Percentiles rank a stretch among this genome's conserved stretches.
Conservation (phyloP, 1,139 yeast genomes). For the Groenewaldozyma auringiensis region DNA sequence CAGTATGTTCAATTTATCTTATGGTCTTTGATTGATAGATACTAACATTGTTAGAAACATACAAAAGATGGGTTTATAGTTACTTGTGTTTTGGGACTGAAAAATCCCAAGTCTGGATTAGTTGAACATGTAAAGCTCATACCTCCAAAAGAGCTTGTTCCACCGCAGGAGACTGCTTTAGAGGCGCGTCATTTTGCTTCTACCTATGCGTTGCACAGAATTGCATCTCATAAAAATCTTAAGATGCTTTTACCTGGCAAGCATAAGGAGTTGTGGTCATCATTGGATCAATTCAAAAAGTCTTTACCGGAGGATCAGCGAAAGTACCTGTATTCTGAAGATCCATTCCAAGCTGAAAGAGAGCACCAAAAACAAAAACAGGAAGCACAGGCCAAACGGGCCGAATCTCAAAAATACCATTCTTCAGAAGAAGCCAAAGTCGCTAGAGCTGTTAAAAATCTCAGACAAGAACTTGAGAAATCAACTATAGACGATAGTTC, state of each 20-base stretch:
- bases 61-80: constrained; percentile 53
- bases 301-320: constrained; percentile 12
- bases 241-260: constrained; percentile 82
- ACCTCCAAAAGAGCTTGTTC: constrained; percentile 48
- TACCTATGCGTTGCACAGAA: constrained; percentile 73
- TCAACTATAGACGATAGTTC: too few species aligned
- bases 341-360: constrained; percentile 61
- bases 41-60: constrained; percentile 21
- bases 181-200: constrained; percentile 92
- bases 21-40: neutral
- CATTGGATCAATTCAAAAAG: constrained; percentile 47
- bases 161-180: constrained; percentile 69
- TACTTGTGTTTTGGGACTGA: constrained; percentile 55
- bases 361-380: constrained; percentile 35
- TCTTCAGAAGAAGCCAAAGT: neutral
- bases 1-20: constrained; percentile 23
- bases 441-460: neutral
- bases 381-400: constrained; percentile 12
- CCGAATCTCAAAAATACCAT: constrained; percentile 13
- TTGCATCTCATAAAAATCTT: constrained; percentile 72
- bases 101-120: constrained; percentile 75
- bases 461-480: too few species aligned
- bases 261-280: constrained; percentile 72
- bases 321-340: constrained; percentile 42
- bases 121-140: constrained; percentile 49